A percentile compares a stretch with the other conserved stretches of the same genome.
Evolutionary conservation across 176 grass and related monocot genomes (phyloP).

Genomic region (Poa annua): DNA sequence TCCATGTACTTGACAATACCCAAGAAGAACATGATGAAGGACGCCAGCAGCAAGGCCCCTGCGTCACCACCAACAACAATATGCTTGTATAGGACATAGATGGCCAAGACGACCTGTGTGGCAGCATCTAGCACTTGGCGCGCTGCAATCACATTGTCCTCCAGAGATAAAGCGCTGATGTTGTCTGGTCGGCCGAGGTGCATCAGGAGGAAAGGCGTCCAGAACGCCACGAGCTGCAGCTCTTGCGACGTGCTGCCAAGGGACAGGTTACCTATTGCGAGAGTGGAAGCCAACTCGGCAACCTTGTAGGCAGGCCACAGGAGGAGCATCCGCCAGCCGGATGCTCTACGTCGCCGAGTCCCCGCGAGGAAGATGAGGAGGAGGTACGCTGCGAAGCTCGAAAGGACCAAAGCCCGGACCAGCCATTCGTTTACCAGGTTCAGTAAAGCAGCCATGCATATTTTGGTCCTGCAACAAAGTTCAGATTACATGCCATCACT

Average conservation of each 20-base stretch:
- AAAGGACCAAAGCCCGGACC: neutral
- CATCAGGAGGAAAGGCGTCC: constrained; percentile 35
- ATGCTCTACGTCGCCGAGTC: no score
- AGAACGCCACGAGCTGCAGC: constrained; percentile 37
- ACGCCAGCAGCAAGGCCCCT: neutral
- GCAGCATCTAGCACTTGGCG: neutral
- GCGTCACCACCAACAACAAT: neutral
- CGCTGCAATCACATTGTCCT: constrained; percentile 46
- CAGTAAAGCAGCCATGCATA: neutral
- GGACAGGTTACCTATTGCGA: neutral
- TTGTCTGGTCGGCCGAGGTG: neutral
- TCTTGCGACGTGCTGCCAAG: neutral
- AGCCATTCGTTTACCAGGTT: neutral
- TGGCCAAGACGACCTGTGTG: neutral
- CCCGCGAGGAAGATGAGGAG: no score
- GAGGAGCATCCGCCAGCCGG: no score
- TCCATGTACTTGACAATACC: constrained; percentile 42
- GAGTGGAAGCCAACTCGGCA: no score
- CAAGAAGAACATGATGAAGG: constrained; percentile 31
- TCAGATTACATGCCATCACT: neutral
- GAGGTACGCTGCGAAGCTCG: neutral
- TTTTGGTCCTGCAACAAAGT: neutral
- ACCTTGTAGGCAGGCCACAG: no score
- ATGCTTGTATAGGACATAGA: constrained; percentile 25
- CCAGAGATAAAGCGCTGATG: constrained; percentile 12